Evolutionary conservation across 306 rosid genomes (phyloP), one percentile per base, ranked within the genome.

Genomic region (Trifolium pratense): DNA sequence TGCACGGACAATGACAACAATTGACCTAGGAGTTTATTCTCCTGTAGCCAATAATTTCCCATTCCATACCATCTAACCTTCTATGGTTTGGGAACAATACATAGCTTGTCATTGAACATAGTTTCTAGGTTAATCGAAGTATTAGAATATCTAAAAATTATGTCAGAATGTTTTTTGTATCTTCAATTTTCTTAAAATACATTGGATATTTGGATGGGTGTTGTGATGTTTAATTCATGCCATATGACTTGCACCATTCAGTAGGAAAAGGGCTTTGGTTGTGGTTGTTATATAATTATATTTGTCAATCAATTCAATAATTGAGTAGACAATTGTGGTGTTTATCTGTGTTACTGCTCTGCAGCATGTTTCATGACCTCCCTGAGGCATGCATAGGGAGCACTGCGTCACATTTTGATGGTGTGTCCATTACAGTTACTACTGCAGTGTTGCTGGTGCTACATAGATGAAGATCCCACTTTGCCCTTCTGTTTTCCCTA

Each of bases 401-500:
- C 65, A 29, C 14, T 14, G 20, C 18, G 20, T 58, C 18, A 29
- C 65, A 58, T 58, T 58, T 26, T 29, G 18, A 58, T 20, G 29
- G 58, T 9, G 40, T 58, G 20, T 58, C 65, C 39, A 26, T 58
- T 17, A 26, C 39, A 14, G 39, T 29, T 58, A 9, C 18, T 58
- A 14, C 9, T 15, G 17, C 20, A 7, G 40, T 14, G 6, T 40
- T 64, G 52, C 3, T 16, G 69, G 10, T 36, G 26, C 32, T 64
- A 64, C 31, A 23, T 29, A 16, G 31, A 17, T 57, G 26, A 73
- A 60, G 65, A 60, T n/a, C 43, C 46, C n/a, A 14, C 69, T 60
- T 29, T 7, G 16, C 55, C 6, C 11, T 5, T 73, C 51, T 62
- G 71, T 21, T 6, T 13, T 73, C 57, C 23, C 32, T n/a, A 13